phyloP scores from a whole-genome alignment of 305 asterid genomes.

The Rubia occidens region DNA sequence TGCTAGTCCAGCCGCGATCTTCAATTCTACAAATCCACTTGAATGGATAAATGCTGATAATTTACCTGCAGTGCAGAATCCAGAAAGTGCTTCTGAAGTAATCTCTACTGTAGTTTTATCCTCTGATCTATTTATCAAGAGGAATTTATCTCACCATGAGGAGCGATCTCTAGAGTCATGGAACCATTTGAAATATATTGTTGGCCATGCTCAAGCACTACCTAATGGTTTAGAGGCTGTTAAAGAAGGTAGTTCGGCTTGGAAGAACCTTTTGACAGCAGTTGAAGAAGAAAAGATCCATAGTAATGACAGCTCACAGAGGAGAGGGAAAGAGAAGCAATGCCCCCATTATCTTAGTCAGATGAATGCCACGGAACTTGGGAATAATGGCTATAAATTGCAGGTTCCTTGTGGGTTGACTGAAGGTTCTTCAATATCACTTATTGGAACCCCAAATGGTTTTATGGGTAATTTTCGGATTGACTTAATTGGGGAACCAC shows the following conservation, averaged over 20 bases:
- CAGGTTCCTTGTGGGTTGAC: conserved; percentile 90
- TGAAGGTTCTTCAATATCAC: conserved; percentile 87
- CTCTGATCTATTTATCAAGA: conserved; percentile 40
- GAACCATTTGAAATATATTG: conserved; percentile 53
- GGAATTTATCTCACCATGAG: conserved; percentile 56
- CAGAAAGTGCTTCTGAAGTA: conserved; percentile 45
- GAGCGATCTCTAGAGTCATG: conserved; percentile 54
- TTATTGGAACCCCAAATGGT: conserved; percentile 90
- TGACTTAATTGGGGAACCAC: conserved; percentile 83
- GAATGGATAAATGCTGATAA: conserved; percentile 58
- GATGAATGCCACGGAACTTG: conserved; percentile 62
- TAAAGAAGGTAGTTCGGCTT: conserved; percentile 76
- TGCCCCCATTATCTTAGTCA: conserved; percentile 93
- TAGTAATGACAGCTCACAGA: conserved; percentile 47
- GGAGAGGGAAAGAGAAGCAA: conserved; percentile 77
- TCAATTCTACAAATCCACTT: conserved; percentile 71
- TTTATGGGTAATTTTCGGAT: conserved; percentile 83
- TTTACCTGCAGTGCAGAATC: conserved; percentile 44
- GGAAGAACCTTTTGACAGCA: conserved; percentile 68
- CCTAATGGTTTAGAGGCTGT: conserved; percentile 81
- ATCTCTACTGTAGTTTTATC: conserved; percentile 43
- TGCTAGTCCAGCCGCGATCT: conserved; percentile 31
- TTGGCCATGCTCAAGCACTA: conserved; percentile 50
- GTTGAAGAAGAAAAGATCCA: conserved; percentile 54
- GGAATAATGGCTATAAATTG: conserved; percentile 53